Base-by-base conservation (phyloP, 805 yeast species). In the Lipomyces yamadae region DNA sequence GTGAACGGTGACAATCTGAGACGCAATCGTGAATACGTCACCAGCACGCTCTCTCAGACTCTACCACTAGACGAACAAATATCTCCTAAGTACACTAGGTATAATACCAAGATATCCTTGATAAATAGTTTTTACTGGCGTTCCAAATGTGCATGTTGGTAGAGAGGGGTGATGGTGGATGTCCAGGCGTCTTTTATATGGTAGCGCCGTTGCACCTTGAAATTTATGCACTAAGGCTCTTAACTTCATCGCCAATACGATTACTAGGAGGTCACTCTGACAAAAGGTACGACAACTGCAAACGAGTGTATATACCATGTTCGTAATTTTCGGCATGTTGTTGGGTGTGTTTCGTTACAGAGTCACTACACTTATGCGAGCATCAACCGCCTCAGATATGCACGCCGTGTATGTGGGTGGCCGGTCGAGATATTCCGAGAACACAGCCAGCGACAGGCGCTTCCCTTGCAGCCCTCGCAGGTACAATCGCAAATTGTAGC, bases 21-120 rank as follows among this genome's bases (percentile, higher is more conserved):
- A 15, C 18, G 7, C 24, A 42, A 42, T 42, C 48, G 48, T 8
- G 48, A 42, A 42, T 42, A 42, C 48, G 24, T 24, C 48, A 42
- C 48, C 48, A 42, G 48, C 8, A 24, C 48, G n/a, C 48, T 42
- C 48, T 15, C 48, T 42, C 24, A 24, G 48, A 24, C 48, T 15
- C n/a, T 42, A 42, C 48, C 29, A 42, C 48, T 7, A 42, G 48
- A 42, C 18, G n/a, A 24, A 42, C 15, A 4, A 42, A 37, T 15
- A 8, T 42, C 15, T 42, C 48, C 48, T 15, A n/a, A 13, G 24
- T 42, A 42, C n/a, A 15, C 48, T 42, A 11, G 48, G 48, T 42
- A 42, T 42, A 42, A n/a, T 42, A 42, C 48, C 48, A 42, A 42
- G 48, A 24, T 42, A 42, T n/a, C n/a, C 8, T 42, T 42, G 48